A percentile compares a stretch with the other conserved stretches of the same genome.
These are phyloP conservation scores for Agarophyton chilense DNA, from an alignment of 23 red algal genomes.

Conservation along the genomic window DNA sequence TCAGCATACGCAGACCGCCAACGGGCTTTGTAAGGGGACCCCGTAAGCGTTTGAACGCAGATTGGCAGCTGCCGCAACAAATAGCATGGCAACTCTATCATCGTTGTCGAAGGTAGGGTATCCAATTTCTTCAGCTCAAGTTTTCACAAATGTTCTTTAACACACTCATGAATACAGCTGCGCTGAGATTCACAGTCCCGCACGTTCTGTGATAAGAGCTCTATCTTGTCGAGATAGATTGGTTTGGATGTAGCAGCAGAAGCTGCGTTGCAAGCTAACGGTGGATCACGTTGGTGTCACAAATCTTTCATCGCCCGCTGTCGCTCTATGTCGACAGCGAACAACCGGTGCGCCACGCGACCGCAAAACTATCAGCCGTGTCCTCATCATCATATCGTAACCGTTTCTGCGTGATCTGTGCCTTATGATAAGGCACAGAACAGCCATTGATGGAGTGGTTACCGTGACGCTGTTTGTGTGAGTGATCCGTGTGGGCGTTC, in stretches of 20 bases:
- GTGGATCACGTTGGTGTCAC: constrained; percentile 60
- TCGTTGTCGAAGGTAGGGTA: constrained; percentile 89
- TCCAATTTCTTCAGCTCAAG: constrained; percentile 47
- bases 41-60: constrained; percentile 74
- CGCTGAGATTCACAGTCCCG: constrained; percentile 48
- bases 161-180: constrained; percentile 48
- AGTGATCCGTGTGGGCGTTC: background rate
- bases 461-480: background rate
- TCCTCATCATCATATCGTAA: constrained; percentile 51
- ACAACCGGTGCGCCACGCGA: constrained; percentile 56
- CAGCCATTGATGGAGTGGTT: background rate
- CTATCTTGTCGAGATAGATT: constrained; percentile 2
- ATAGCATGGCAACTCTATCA: constrained; percentile 81
- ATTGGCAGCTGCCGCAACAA: constrained; percentile 84
- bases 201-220: constrained; percentile 38
- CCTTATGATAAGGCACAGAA: background rate
- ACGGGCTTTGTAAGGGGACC: constrained; percentile 78
- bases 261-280: constrained; percentile 35
- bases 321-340: constrained; percentile 48
- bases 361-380: constrained; percentile 38
- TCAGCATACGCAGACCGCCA: constrained; percentile 86
- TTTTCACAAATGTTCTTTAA: constrained; percentile 28
- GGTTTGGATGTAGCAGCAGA: constrained; percentile 19
- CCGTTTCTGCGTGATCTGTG: background rate
- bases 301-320: constrained; percentile 57